Base-by-base conservation (phyloP, 73 alveolate genomes). In the Paramecium pentaurelia region DNA sequence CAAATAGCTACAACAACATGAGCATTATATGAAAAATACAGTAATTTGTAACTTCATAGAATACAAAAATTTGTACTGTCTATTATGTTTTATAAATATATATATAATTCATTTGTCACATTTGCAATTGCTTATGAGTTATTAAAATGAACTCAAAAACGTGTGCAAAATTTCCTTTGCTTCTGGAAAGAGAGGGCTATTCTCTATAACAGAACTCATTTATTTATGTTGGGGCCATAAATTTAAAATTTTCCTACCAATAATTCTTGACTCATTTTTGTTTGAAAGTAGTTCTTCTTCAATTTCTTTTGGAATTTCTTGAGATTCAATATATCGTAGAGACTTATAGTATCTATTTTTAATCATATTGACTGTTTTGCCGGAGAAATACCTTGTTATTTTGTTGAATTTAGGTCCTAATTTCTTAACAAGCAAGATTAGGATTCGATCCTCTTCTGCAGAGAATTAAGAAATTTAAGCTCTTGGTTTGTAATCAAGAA, bases 311-410 rank as follows among this genome's bases (percentile, higher is more conserved):
- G 42, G 51, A 64, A 34, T 32, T 14, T 32, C 84, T 64, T 28
- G 49, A 64, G 84, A 10, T 34, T 64, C 42, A 54, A 54, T 18
- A 12, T 10, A 64, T 64, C 84, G 42, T 8, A 80, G 75, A 25
- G 47, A 44, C 34, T 80, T 80, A 27, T 80, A 80, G 28, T 42
- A 80, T 80, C 91, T 42, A 27, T 80, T 80, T 36, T 80, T 80
- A 27, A 80, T 36, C 91, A 80, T 80, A 80, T 49, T 80, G 30
- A 80, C 47, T 4, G 91, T 80, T 49, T 47, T 80, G 10, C 77
- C 73, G 3, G 91, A 64, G 91, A 80, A 80, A 44, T 32, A 49
- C 38, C 34, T 40, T n/a, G 73, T 38, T 18, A 80, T 80, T 49
- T 42, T 42, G 8, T 40, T 18, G 38, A 80, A 80, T 18, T 80